phyloP scores from a whole-genome alignment of 1,284 basidiomycete species.

The Phellinidium pouzarii region DNA sequence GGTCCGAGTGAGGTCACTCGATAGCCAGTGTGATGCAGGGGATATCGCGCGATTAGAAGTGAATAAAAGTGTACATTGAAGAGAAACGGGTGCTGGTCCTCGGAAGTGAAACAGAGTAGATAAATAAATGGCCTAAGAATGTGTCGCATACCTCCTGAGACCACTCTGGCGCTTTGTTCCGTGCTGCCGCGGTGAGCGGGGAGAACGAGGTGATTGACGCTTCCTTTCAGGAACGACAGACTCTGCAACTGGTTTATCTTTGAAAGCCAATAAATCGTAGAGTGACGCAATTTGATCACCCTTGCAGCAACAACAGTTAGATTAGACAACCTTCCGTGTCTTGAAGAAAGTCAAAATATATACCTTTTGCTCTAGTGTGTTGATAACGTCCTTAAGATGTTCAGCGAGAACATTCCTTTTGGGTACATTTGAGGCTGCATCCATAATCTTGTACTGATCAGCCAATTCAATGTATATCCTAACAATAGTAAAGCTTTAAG shows the following conservation, averaged over 20 bases:
- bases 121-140: neutral
- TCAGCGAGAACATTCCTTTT: conserved; percentile 78
- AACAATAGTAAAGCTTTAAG: conserved; percentile 16
- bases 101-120: neutral
- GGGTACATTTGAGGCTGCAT: conserved; percentile 69
- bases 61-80: neutral
- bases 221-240: conserved; percentile 28
- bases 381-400: conserved; percentile 84
- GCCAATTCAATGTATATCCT: conserved; percentile 85
- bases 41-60: conserved; percentile 2
- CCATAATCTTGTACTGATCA: conserved; percentile 85
- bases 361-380: conserved; percentile 83
- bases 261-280: conserved; percentile 71
- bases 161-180: neutral
- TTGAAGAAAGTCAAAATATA: conserved; percentile 1
- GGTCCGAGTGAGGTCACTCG: neutral
- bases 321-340: neutral
- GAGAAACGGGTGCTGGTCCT: neutral
- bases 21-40: neutral
- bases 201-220: conserved; percentile 12
- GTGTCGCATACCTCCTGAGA: conserved; percentile 5
- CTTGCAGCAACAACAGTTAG: conserved; percentile 32
- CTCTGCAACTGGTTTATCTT: conserved; percentile 50
- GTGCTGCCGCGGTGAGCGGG: conserved; percentile 3
- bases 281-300: conserved; percentile 84